phyloP scores from a whole-genome alignment of 2,329 filamentous ascomycete genomes.

The Colletotrichum neosansevieriae region DNA sequence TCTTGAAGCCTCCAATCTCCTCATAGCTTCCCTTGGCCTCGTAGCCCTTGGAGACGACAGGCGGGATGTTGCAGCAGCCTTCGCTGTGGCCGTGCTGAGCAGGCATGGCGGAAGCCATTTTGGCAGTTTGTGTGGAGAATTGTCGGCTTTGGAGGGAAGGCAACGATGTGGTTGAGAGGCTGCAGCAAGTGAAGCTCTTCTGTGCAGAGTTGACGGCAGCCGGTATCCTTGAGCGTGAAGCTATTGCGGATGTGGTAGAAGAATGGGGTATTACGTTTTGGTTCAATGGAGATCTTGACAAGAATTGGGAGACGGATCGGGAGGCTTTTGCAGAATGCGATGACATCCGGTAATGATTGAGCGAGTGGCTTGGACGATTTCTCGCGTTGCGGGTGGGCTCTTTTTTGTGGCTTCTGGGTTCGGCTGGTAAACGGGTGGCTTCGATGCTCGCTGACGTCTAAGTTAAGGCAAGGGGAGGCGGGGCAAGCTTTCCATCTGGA shows the following conservation, averaged over 20 bases:
- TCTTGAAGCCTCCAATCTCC: slow-evolving; percentile 67
- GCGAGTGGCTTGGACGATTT: background rate
- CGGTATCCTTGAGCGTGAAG: slow-evolving; percentile 22
- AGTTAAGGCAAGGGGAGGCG: slow-evolving; percentile 3
- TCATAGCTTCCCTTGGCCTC: slow-evolving; percentile 67
- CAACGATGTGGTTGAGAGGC: background rate
- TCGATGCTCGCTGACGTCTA: slow-evolving; percentile 20
- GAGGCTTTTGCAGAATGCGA: slow-evolving; percentile 20
- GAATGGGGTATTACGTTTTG: slow-evolving; percentile 15
- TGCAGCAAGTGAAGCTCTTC: slow-evolving; percentile 9
- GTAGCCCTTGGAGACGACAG: slow-evolving; percentile 68
- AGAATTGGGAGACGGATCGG: slow-evolving; percentile 29
- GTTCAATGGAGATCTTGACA: slow-evolving; percentile 13
- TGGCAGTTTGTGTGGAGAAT: slow-evolving; percentile 29
- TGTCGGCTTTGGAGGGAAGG: background rate
- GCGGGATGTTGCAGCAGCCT: slow-evolving; percentile 70
- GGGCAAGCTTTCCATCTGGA: background rate
- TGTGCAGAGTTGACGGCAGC: background rate
- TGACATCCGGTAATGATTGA: slow-evolving; percentile 20
- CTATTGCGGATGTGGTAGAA: slow-evolving; percentile 4
- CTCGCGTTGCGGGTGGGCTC: background rate
- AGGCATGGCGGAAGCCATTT: slow-evolving; percentile 62
- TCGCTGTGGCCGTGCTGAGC: slow-evolving; percentile 65
- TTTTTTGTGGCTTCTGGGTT: background rate
- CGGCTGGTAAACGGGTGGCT: slow-evolving; percentile 3